Evolutionary conservation across 179 eudicot species (phyloP).

Genomic region (Pouteria campechiana): DNA sequence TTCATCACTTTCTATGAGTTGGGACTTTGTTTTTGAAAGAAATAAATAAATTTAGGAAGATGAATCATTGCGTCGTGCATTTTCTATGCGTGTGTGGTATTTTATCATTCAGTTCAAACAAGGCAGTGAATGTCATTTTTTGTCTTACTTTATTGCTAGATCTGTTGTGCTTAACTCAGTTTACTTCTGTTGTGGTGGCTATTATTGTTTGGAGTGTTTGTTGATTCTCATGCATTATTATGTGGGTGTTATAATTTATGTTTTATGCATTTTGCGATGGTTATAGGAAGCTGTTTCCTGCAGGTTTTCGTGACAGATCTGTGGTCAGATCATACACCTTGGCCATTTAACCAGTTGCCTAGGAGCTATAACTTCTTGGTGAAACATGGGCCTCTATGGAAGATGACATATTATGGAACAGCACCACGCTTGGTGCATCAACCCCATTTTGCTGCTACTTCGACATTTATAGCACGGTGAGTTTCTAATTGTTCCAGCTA

Average conservation of each 20-base stretch:
- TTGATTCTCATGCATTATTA: constrained; percentile 15
- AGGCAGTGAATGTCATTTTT: too few species aligned
- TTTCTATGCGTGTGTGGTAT: too few species aligned
- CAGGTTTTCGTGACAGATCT: constrained; percentile 95
- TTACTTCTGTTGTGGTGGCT: too few species aligned
- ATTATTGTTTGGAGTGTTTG: too few species aligned
- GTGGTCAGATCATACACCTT: constrained; percentile 96
- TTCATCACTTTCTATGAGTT: too few species aligned
- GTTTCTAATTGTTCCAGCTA: too few species aligned
- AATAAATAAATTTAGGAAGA: not conserved
- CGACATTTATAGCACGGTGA: constrained; percentile 88
- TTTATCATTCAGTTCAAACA: too few species aligned
- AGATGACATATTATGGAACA: constrained; percentile 79
- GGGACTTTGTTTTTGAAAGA: too few species aligned
- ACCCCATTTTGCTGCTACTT: constrained; percentile 92
- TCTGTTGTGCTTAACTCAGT: too few species aligned
- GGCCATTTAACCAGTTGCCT: constrained; percentile 98
- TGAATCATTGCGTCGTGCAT: not conserved
- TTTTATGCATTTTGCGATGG: too few species aligned
- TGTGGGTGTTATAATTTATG: constrained; percentile 7
- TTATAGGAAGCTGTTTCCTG: constrained; percentile 35
- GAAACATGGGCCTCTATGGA: constrained; percentile 91
- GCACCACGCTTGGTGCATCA: constrained; percentile 90
- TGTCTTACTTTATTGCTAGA: too few species aligned
- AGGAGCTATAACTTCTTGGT: constrained; percentile 94